Percentiles rank a stretch among this genome's conserved stretches.
These are phyloP conservation scores for Fusarium tricinctum DNA, from an alignment of 2,329 filamentous ascomycete genomes.

Conservation along the genomic window DNA sequence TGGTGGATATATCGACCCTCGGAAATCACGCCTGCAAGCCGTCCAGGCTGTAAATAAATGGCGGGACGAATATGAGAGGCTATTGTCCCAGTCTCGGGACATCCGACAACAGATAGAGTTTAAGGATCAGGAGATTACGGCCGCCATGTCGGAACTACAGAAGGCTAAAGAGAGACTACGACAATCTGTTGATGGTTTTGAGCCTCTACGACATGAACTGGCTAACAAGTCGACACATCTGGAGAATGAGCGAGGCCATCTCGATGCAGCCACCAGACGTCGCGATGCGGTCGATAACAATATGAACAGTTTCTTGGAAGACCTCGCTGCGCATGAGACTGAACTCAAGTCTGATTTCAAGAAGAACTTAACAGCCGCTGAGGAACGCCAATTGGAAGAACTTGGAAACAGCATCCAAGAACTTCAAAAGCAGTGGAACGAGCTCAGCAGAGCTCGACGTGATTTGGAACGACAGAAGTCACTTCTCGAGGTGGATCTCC, in stretches of 20 bases:
- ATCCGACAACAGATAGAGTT: conserved; percentile 79
- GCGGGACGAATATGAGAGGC: conserved; percentile 79
- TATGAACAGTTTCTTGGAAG: conserved; percentile 81
- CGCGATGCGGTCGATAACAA: conserved; percentile 80
- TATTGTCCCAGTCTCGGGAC: conserved; percentile 73
- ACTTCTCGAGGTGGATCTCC: conserved; percentile 86
- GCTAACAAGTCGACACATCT: conserved; percentile 80
- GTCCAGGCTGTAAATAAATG: conserved; percentile 81
- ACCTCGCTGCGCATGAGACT: conserved; percentile 80
- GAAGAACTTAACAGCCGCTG: conserved; percentile 85
- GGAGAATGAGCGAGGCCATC: conserved; percentile 78
- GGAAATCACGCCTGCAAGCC: conserved; percentile 87
- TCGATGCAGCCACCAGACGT: conserved; percentile 76
- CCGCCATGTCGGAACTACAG: conserved; percentile 84
- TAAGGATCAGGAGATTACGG: conserved; percentile 90
- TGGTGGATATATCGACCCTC: conserved; percentile 91
- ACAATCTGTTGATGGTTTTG: conserved; percentile 85
- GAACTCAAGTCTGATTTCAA: conserved; percentile 92
- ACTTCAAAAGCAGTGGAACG: conserved; percentile 81
- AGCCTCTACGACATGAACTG: conserved; percentile 82
- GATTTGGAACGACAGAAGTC: conserved; percentile 86
- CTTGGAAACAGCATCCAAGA: conserved; percentile 78
- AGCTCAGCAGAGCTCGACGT: conserved; percentile 78
- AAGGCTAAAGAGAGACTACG: conserved; percentile 84
- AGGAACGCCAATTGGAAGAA: conserved; percentile 83